phyloP scores from a whole-genome alignment of 2,329 filamentous ascomycete genomes.

The Parafenestella ontariensis region DNA sequence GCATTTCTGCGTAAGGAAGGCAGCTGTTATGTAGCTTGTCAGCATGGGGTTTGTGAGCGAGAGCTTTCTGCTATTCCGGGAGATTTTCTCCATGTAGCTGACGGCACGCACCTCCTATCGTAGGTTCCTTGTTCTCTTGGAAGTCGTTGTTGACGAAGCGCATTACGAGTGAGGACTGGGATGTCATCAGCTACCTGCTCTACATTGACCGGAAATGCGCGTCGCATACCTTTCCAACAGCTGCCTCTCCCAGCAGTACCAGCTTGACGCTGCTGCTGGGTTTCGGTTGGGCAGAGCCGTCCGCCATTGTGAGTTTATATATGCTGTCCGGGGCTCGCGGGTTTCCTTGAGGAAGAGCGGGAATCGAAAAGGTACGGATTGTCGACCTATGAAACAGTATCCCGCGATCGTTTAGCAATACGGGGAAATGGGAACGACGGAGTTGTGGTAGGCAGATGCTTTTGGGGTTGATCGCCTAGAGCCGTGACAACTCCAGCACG shows the following conservation, averaged over 20 bases:
- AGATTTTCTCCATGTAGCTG: not conserved
- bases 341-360: not conserved
- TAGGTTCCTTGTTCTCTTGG: slow-evolving; percentile 99
- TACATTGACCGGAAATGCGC: not conserved
- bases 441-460: slow-evolving; percentile 21
- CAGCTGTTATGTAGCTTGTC: slow-evolving; percentile 64
- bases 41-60: not conserved
- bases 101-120: slow-evolving; percentile 81
- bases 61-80: not conserved
- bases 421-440: slow-evolving; percentile 8
- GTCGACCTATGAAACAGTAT: not conserved
- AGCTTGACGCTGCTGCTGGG: slow-evolving; percentile 99
- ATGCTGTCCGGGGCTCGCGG: slow-evolving; percentile 3
- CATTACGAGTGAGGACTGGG: slow-evolving; percentile 90
- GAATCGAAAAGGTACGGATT: not conserved
- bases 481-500: slow-evolving; percentile 25
- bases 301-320: slow-evolving; percentile 65
- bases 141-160: slow-evolving; percentile 99
- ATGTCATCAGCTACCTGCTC: slow-evolving; percentile 4
- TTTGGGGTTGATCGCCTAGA: slow-evolving; percentile 12
- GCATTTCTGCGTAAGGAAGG: slow-evolving; percentile 98
- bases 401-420: slow-evolving; percentile 1
- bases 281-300: slow-evolving; percentile 75
- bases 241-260: slow-evolving; percentile 94
- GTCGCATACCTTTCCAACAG: slow-evolving; percentile 87